These are phyloP conservation scores for Boletus rubropictus DNA, from an alignment of 768 basidiomycete genomes.

Conservation along the genomic window DNA sequence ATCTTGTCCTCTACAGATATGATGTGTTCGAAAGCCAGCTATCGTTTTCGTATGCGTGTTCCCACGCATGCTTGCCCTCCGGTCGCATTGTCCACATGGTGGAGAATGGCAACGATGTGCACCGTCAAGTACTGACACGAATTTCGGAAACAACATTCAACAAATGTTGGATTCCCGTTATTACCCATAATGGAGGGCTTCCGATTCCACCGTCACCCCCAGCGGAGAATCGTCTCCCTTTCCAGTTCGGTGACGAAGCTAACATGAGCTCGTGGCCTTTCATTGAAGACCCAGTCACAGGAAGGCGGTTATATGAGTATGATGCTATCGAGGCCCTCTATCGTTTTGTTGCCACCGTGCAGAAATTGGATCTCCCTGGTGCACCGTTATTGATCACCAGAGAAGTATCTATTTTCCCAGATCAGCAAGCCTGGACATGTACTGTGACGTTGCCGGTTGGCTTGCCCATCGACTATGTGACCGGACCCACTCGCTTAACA, in stretches of 20 bases:
- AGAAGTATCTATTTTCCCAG: constrained; percentile 21
- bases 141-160: constrained; percentile 36
- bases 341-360: constrained; percentile 37
- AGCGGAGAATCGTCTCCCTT: constrained; percentile 36
- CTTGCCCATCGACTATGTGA: constrained; percentile 36
- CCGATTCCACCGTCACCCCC: constrained; percentile 44
- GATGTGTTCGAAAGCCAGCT: constrained; percentile 50
- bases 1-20: constrained; percentile 32
- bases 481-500: constrained; percentile 42
- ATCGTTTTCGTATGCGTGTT: constrained; percentile 51
- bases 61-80: constrained; percentile 40
- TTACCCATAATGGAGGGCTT: constrained; percentile 30
- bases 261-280: constrained; percentile 28
- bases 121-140: constrained; percentile 47
- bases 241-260: constrained; percentile 41
- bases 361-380: constrained; percentile 5
- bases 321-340: constrained; percentile 56
- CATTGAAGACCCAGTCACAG: constrained; percentile 59
- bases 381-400: constrained; percentile 20
- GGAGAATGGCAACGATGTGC: constrained; percentile 51
- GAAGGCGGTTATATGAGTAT: constrained; percentile 51
- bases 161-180: constrained; percentile 48
- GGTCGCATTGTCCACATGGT: constrained; percentile 60
- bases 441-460: constrained; percentile 43
- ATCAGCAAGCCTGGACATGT: constrained; percentile 36